A percentile compares a stretch with the other conserved stretches of the same genome.
Evolutionary conservation across 495 filamentous ascomycete species (phyloP).

Genomic region (Podospora anserina): DNA sequence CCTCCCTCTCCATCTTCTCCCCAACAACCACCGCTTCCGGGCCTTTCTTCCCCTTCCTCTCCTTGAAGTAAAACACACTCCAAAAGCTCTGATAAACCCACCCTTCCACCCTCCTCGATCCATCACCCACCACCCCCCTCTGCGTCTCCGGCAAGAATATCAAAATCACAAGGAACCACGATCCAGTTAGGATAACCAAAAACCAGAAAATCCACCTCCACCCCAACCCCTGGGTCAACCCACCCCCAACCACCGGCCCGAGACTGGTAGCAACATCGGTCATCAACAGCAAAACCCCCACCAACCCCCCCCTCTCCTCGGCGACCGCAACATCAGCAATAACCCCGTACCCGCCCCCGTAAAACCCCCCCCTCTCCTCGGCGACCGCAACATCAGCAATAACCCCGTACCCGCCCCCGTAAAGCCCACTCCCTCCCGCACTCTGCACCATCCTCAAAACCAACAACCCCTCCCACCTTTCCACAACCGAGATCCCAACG

Average conservation of each 20-base stretch:
- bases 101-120: slow-evolving; percentile 36
- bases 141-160: slow-evolving; percentile 59
- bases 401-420: slow-evolving; percentile 46
- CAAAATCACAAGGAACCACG: slow-evolving; percentile 42
- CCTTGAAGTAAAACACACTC: not conserved
- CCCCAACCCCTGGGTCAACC: slow-evolving; percentile 56
- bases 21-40: not conserved
- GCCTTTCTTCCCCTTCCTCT: not conserved
- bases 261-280: slow-evolving; percentile 23
- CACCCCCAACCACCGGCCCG: slow-evolving; percentile 50
- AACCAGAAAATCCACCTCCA: slow-evolving; percentile 74
- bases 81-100: slow-evolving; percentile 32
- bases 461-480: slow-evolving; percentile 47
- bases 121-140: slow-evolving; percentile 64
- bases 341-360: slow-evolving; percentile 46
- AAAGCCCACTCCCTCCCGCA: slow-evolving; percentile 38
- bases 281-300: slow-evolving; percentile 30
- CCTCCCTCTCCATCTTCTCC: not conserved
- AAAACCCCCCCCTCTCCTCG: slow-evolving; percentile 43
- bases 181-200: slow-evolving; percentile 49
- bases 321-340: slow-evolving; percentile 47
- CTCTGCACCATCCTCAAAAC: slow-evolving; percentile 52
- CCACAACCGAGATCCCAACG: slow-evolving; percentile 49
- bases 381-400: slow-evolving; percentile 47
- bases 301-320: slow-evolving; percentile 48